A percentile compares a stretch with the other conserved stretches of the same genome.
These are phyloP conservation scores for Caryopteris hybrid DNA, from an alignment of 305 asterid genomes.

Conservation along the genomic window DNA sequence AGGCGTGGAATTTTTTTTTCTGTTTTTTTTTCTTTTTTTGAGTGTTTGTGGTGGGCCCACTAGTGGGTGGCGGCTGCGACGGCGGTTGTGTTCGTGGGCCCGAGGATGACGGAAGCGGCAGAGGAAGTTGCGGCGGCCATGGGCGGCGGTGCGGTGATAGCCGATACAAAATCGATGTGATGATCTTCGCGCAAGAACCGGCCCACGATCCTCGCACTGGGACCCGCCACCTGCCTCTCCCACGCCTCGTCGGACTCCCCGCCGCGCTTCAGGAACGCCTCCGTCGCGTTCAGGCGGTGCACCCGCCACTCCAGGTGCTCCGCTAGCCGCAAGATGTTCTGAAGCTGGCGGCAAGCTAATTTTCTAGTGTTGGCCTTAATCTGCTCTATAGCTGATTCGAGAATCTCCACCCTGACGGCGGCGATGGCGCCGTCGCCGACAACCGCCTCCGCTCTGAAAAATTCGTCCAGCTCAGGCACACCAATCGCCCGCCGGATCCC, in stretches of 20 bases:
- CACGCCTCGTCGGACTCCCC: conserved; percentile 46
- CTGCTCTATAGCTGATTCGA: conserved; percentile 35
- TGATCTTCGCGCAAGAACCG: conserved; percentile 35
- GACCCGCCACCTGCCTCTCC: conserved; percentile 48
- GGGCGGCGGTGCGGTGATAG: conserved; percentile 15
- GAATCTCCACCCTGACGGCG: neutral
- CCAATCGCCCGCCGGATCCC: conserved; percentile 74
- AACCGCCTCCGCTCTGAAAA: conserved; percentile 37
- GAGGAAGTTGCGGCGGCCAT: no score
- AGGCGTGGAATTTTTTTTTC: neutral
- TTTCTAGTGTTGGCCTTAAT: conserved; percentile 52
- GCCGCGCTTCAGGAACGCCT: conserved; percentile 45
- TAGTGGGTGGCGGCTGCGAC: conserved; percentile 29
- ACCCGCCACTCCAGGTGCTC: conserved; percentile 42
- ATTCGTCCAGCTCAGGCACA: conserved; percentile 56
- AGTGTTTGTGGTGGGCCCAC: neutral
- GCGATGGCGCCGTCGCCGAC: neutral
- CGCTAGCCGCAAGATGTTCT: conserved; percentile 48
- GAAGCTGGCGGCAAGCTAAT: conserved; percentile 43
- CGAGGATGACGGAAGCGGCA: conserved; percentile 11
- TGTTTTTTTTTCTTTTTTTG: neutral
- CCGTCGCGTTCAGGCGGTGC: conserved; percentile 62
- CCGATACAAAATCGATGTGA: conserved; percentile 19
- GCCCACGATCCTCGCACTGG: conserved; percentile 41
- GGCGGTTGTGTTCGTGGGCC: conserved; percentile 6